Evolutionary conservation across 202 grass and related monocot species (phyloP).

Genomic region (Zizania palustris): DNA sequence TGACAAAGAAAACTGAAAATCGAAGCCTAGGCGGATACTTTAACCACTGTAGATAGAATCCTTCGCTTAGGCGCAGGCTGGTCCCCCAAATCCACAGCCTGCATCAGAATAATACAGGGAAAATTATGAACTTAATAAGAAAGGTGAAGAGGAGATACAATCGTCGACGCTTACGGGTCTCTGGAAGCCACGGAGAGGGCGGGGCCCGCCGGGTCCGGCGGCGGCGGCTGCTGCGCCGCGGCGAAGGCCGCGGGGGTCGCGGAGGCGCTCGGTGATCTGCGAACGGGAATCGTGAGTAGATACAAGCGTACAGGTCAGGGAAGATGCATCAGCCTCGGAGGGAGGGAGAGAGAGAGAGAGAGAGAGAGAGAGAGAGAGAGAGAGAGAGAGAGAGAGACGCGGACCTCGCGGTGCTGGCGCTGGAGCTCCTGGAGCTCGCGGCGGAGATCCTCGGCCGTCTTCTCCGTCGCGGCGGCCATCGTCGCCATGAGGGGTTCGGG

Average conservation of each 20-base stretch:
- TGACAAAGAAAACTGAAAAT: not conserved
- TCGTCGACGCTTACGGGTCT: conserved; percentile 58
- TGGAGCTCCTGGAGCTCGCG: conserved; percentile 97
- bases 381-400: not conserved
- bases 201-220: conserved; percentile 39
- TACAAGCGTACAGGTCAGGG: conserved; percentile 20
- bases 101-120: not conserved
- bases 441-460: conserved; percentile 86
- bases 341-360: too few species aligned
- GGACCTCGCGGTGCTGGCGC: conserved; percentile 91
- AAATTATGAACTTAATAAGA: not conserved
- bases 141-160: not conserved
- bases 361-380: too few species aligned
- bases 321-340: not conserved
- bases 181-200: conserved; percentile 64
- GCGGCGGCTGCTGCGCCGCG: conserved; percentile 42
- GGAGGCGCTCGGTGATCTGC: conserved; percentile 92
- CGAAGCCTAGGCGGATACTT: conserved; percentile 45
- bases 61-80: conserved; percentile 75
- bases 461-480: conserved; percentile 71
- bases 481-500: conserved; percentile 23
- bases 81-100: conserved; percentile 60
- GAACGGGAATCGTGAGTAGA: not conserved
- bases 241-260: conserved; percentile 85
- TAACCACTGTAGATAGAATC: conserved; percentile 81